Base-by-base conservation (phyloP, 163 green algal genomes). In the Prototheca stagnorum region DNA sequence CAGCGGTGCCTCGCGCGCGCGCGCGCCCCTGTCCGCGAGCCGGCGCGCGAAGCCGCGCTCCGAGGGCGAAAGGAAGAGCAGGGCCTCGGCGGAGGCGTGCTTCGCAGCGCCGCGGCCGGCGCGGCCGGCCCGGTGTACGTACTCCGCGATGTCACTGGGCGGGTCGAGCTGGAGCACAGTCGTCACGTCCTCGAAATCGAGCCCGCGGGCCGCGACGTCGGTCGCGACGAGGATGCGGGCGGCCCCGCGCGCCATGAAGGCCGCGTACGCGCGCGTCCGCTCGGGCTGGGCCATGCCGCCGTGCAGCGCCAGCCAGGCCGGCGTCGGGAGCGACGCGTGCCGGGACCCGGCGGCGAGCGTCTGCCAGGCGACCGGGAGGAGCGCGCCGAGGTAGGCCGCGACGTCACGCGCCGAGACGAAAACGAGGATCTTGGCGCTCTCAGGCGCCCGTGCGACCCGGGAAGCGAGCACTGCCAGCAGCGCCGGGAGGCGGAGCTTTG, bases 401-500 rank as follows among this genome's bases (percentile, higher is more conserved):
- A 64, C 64, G 39, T 88, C 83, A 44, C 87, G 95, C 44, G 60
- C 86, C 11, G 81, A 91, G 36, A 95, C 54, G 56, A 97, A 97
- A 2, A 95, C 79, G 15, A 97, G 81, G 16, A 81, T 39, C 51
- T 54, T 61, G 35, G 45, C 57, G 45, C 22, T 34, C 42, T 20
- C 37, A 8, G 34, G 56, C 36, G 43, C 46, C 36, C 24, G 42
- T 35, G 24, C 12, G 42, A 62, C 20, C 15, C 53, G 49, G 3
- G 51, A 49, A 1, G 65, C 53, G 42, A 91, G 67, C 47, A 82
- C 25, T 7, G 61, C 76, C 6, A 63, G 56, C 48, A 95, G 72
- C 25, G 63, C 71, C 21, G 78, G 57, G 19, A 94, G 65, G 7
- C 85, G 67, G 55, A 84, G 54, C 55, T 84, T 84, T 35, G 62